Conservation (phyloP, 2,329 filamentous ascomycete genomes). For the Ambrosiella cleistominuta region DNA sequence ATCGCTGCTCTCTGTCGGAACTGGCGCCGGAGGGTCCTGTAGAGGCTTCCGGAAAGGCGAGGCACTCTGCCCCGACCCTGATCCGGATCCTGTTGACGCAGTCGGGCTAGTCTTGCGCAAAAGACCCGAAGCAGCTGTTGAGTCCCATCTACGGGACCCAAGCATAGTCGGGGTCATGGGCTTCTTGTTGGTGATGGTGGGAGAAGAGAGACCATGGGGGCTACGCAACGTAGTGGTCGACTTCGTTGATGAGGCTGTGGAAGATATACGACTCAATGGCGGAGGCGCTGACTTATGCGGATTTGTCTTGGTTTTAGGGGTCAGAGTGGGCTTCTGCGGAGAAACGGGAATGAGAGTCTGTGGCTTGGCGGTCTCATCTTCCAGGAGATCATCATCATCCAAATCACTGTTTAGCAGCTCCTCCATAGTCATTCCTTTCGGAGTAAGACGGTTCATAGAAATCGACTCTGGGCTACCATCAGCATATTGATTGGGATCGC, state of each 20-base stretch:
- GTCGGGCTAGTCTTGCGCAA: conserved; percentile 21
- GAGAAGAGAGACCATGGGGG: neutral
- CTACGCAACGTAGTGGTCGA: neutral
- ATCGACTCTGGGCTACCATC: conserved; percentile 28
- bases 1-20: conserved; percentile 4
- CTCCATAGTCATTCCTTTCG: conserved; percentile 26
- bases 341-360: conserved; percentile 2
- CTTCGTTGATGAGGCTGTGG: neutral
- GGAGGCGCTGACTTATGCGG: neutral
- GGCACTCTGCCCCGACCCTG: conserved; percentile 3
- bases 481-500: conserved; percentile 37
- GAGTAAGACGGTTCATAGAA: conserved; percentile 30
- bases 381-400: conserved; percentile 21
- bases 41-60: conserved; percentile 11
- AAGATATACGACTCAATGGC: neutral
- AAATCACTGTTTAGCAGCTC: conserved; percentile 24
- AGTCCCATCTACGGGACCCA: conserved; percentile 21
- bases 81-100: conserved; percentile 14
- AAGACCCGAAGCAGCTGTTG: conserved; percentile 27
- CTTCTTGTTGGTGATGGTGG: conserved; percentile 17
- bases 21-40: neutral
- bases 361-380: conserved; percentile 15
- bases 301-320: neutral
- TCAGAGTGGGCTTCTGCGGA: neutral
- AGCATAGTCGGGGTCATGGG: conserved; percentile 24